phyloP scores from a whole-genome alignment of 169 alveolate genomes.

The Cystoisospora suis region DNA sequence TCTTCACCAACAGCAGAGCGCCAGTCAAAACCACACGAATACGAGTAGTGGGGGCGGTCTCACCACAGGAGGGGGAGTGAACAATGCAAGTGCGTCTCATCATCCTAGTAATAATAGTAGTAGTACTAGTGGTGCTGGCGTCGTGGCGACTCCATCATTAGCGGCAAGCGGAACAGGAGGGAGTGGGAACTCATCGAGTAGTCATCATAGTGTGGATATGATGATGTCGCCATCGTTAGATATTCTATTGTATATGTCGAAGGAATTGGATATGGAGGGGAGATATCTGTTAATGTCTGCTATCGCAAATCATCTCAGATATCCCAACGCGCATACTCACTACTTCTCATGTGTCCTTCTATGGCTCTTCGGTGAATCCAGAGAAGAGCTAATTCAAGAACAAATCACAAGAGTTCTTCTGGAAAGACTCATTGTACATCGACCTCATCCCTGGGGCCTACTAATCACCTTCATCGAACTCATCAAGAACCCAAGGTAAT shows the following conservation, averaged over 20 bases:
- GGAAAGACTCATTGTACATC: slow-evolving; percentile 91
- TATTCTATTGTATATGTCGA: slow-evolving; percentile 76
- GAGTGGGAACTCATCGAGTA: too few relatives aligned
- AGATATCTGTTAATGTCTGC: slow-evolving; percentile 88
- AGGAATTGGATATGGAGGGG: slow-evolving; percentile 84
- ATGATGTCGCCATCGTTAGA: slow-evolving; percentile 76
- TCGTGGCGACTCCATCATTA: too few relatives aligned
- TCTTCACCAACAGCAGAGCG: too few relatives aligned
- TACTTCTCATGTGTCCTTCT: slow-evolving; percentile 85
- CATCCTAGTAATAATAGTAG: too few relatives aligned
- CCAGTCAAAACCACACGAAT: too few relatives aligned
- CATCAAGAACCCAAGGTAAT: slow-evolving; percentile 83
- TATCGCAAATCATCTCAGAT: slow-evolving; percentile 94
- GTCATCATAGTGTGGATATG: slow-evolving; percentile 18
- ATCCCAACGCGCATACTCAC: slow-evolving; percentile 94
- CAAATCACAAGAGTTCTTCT: slow-evolving; percentile 90
- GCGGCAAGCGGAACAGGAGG: background rate
- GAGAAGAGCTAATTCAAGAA: slow-evolving; percentile 87
- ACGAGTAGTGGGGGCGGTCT: background rate
- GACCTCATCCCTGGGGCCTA: slow-evolving; percentile 99
- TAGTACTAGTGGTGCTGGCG: too few relatives aligned
- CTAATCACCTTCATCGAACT: slow-evolving; percentile 93
- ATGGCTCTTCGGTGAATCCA: slow-evolving; percentile 86
- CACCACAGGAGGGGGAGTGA: slow-evolving; percentile 1
- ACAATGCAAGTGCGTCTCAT: background rate